Evolutionary conservation across 2,329 filamentous ascomycete species (phyloP), one percentile per base, ranked within the genome.

Genomic region (Westerdykella ornata): DNA sequence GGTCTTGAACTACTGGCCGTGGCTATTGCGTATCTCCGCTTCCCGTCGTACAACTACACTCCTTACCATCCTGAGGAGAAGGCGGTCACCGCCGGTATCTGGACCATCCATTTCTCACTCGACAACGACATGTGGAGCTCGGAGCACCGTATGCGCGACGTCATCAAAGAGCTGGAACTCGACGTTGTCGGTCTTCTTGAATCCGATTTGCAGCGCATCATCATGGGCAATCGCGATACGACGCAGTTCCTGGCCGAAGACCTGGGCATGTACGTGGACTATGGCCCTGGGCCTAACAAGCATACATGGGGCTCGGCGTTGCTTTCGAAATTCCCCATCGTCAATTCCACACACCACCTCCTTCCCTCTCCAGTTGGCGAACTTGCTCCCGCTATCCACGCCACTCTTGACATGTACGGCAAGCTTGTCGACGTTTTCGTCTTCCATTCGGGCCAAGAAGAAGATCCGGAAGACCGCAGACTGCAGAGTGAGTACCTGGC

Each of bases 121-220:
- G 92, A 98, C 69, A 97, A 98, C 56, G 85, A 96, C 65, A 96
- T 97, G 89, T 97, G 88, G 88, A 90, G 87, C 8, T 95, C 90
- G 0, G 92, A 98, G 67, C 81, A 85, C 55, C 88, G 92, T 48
- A 94, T 95, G 81, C 84, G 87, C 44, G 84, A 96, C 70, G 74
- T 94, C 12, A 83, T 95, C 67, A 82, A 87, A 59, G 92, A 97
- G 58, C 72, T 95, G n/a, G 92, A 98, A 67, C 72, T 98, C n/a
- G 92, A 98, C 60, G 87, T 98, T 4, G 78, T 98, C 35, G 92
- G 92, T n/a, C 77, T 98, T 15, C 76, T 98, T 1, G 92, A 98
- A 67, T 85, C 84, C 1, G 92, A 98, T 63, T 77, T 87, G 28
- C 92, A 98, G 70, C 86, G 90, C 53, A 95, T 98, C 69, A 98